Conservation (phyloP, 2,329 filamentous ascomycete genomes). For the Stachybotrys echinatus region DNA sequence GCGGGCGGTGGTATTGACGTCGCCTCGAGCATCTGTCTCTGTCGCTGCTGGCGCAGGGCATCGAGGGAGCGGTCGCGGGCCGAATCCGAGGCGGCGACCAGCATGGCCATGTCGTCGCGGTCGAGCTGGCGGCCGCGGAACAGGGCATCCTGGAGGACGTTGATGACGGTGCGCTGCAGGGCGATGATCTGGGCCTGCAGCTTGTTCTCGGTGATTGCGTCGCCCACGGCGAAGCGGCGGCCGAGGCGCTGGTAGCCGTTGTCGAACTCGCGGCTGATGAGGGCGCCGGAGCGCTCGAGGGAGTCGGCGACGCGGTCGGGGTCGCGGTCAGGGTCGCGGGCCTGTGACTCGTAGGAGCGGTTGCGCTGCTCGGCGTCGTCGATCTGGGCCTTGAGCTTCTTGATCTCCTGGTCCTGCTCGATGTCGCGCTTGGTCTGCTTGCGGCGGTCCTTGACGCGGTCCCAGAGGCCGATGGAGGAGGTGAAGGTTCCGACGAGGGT, state of each 20-base stretch:
- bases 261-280: slow-evolving; percentile 18
- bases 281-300: slow-evolving; percentile 12
- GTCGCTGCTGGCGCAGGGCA: slow-evolving; percentile 14
- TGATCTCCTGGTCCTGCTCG: slow-evolving; percentile 17
- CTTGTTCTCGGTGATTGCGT: slow-evolving; percentile 17
- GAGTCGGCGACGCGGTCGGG: slow-evolving; percentile 13
- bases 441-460: slow-evolving; percentile 15
- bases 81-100: slow-evolving; percentile 15
- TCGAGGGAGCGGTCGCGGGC: slow-evolving; percentile 13
- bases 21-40: slow-evolving; percentile 8
- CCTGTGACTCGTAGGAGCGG: neutral
- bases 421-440: slow-evolving; percentile 15
- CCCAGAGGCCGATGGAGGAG: slow-evolving; percentile 18
- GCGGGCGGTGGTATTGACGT: neutral
- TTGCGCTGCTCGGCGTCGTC: slow-evolving; percentile 4
- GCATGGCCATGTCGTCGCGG: slow-evolving; percentile 13
- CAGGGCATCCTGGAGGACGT: slow-evolving; percentile 16
- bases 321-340: neutral
- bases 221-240: slow-evolving; percentile 13
- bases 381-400: slow-evolving; percentile 14
- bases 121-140: slow-evolving; percentile 14
- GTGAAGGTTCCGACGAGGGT: slow-evolving; percentile 19
- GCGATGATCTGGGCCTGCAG: slow-evolving; percentile 17
- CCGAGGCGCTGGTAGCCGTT: slow-evolving; percentile 16
- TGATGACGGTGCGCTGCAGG: slow-evolving; percentile 18